Evolutionary conservation across 805 yeast genomes (phyloP).

Genomic region (Saturnispora serradocipensis): DNA sequence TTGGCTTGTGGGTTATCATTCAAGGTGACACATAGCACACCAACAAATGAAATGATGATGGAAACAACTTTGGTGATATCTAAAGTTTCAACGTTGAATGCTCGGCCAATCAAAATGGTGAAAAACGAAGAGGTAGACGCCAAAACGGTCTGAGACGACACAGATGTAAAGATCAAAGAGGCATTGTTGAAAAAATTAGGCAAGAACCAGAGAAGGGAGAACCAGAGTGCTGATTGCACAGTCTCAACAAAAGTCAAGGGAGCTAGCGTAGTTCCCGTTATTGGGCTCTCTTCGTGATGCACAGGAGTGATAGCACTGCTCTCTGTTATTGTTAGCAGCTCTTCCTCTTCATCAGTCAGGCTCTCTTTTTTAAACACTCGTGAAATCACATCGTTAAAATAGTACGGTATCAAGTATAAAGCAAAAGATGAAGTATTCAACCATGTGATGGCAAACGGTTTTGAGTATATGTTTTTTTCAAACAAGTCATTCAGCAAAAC

Average conservation of each 20-base stretch:
- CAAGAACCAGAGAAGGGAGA: slow-evolving; percentile 80
- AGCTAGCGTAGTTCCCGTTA: slow-evolving; percentile 1
- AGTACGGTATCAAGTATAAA: slow-evolving; percentile 62
- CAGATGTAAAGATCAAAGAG: slow-evolving; percentile 78
- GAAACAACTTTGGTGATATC: slow-evolving; percentile 60
- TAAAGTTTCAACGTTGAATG: slow-evolving; percentile 62
- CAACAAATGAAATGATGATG: slow-evolving; percentile 59
- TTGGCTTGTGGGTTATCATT: slow-evolving; percentile 42
- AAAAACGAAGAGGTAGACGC: slow-evolving; percentile 91
- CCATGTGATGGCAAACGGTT: slow-evolving; percentile 90
- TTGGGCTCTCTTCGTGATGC: slow-evolving; percentile 1
- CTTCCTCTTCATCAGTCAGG: slow-evolving; percentile 2
- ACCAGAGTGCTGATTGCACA: slow-evolving; percentile 63
- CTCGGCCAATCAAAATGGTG: slow-evolving; percentile 73
- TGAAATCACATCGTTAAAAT: slow-evolving; percentile 10
- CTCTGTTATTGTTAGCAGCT: background rate
- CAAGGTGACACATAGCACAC: slow-evolving; percentile 71
- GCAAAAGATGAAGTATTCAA: slow-evolving; percentile 80
- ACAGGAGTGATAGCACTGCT: background rate
- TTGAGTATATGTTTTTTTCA: slow-evolving; percentile 57
- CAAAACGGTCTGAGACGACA: slow-evolving; percentile 87
- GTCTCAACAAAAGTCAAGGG: slow-evolving; percentile 50
- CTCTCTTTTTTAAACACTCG: background rate
- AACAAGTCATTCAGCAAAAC: slow-evolving; percentile 73
- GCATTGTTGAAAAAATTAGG: slow-evolving; percentile 89